Evolutionary conservation across 805 yeast species (phyloP).

Genomic region (Ogataea populi-albae): DNA sequence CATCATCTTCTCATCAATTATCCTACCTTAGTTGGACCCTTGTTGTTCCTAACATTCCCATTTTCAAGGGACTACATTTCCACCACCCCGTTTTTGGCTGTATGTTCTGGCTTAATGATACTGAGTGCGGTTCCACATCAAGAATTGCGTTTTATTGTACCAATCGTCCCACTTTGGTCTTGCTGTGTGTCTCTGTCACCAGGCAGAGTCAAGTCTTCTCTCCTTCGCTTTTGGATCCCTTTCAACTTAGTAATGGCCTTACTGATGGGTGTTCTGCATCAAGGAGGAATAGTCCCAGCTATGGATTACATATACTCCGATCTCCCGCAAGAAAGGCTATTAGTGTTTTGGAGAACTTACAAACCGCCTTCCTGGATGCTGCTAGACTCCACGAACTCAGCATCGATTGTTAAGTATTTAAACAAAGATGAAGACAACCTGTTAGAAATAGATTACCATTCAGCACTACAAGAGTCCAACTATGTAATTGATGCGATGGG

Average conservation of each 20-base stretch:
- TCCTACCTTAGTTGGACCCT: constrained; percentile 84
- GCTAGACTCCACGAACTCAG: background rate
- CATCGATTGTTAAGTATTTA: constrained; percentile 5
- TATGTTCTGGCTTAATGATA: constrained; percentile 56
- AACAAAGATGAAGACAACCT: constrained; percentile 26
- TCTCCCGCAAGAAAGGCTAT: constrained; percentile 32
- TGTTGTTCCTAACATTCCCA: constrained; percentile 44
- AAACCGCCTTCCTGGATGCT: constrained; percentile 87
- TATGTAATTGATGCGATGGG: constrained; percentile 48
- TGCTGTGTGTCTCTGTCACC: constrained; percentile 41
- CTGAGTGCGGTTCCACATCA: constrained; percentile 86
- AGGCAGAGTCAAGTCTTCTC: constrained; percentile 16
- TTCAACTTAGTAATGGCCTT: constrained; percentile 62
- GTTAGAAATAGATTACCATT: constrained; percentile 14
- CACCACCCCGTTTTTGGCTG: constrained; percentile 57
- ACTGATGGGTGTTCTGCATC: constrained; percentile 81
- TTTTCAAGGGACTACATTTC: constrained; percentile 39
- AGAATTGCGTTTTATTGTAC: constrained; percentile 83
- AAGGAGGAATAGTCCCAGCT: constrained; percentile 82
- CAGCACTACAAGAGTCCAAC: constrained; percentile 7
- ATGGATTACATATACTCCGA: constrained; percentile 38
- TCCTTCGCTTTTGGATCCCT: constrained; percentile 49
- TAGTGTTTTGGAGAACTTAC: constrained; percentile 92
- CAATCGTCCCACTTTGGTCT: constrained; percentile 68
- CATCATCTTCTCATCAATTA: constrained; percentile 73